These are phyloP conservation scores for Trichoderma gamsii DNA, from an alignment of 495 filamentous ascomycete genomes.

Conservation along the genomic window DNA sequence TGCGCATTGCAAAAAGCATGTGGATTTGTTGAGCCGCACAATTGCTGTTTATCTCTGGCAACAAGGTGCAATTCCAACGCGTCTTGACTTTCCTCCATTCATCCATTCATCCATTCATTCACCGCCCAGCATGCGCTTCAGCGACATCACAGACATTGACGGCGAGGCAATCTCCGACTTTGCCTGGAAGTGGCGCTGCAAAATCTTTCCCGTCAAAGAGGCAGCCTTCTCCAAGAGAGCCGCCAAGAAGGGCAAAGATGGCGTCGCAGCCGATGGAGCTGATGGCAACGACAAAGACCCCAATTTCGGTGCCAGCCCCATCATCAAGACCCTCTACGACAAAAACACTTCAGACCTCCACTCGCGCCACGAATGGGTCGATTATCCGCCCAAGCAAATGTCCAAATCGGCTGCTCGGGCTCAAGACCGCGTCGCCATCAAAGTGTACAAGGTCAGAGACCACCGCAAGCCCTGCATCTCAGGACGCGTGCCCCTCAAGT, in stretches of 20 bases:
- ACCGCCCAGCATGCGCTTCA: background rate
- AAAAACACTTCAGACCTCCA: constrained; percentile 21
- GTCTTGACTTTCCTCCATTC: background rate
- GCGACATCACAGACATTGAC: constrained; percentile 15
- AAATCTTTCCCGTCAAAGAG: constrained; percentile 12
- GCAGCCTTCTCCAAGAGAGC: background rate
- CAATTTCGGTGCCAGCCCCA: constrained; percentile 20
- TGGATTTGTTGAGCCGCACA: too few species aligned
- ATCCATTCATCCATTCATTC: background rate
- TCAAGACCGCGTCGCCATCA: constrained; percentile 35
- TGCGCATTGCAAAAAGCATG: background rate
- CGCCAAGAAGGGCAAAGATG: constrained; percentile 6
- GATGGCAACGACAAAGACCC: constrained; percentile 15
- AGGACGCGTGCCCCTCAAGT: constrained; percentile 28
- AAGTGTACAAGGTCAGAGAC: constrained; percentile 37
- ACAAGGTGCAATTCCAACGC: too few species aligned
- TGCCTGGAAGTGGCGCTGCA: constrained; percentile 17
- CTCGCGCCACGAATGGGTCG: constrained; percentile 30
- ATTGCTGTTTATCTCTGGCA: too few species aligned
- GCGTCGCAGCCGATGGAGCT: background rate
- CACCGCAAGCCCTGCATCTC: constrained; percentile 27
- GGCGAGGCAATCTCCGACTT: constrained; percentile 14
- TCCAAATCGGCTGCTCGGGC: constrained; percentile 29
- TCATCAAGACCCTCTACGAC: constrained; percentile 23
- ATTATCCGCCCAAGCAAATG: constrained; percentile 34